These are phyloP conservation scores for Vitis hybrid DNA, from an alignment of 177 flowering plant genomes.

Conservation along the genomic window DNA sequence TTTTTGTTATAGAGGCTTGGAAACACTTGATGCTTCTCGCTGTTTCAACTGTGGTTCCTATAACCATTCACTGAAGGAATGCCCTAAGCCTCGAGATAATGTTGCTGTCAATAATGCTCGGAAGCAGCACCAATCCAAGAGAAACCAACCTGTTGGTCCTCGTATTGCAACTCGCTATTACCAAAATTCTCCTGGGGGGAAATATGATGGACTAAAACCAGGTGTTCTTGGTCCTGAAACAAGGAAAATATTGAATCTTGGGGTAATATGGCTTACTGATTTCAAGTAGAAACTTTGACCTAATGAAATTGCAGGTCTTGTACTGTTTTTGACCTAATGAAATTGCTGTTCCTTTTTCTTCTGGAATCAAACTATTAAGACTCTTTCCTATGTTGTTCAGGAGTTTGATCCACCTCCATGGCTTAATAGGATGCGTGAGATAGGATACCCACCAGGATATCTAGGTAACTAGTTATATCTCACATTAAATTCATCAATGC, in stretches of 20 bases:
- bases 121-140: slow-evolving; percentile 58
- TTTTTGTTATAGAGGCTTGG: slow-evolving; percentile 45
- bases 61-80: slow-evolving; percentile 83
- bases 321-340: too few species aligned
- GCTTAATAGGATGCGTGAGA: slow-evolving; percentile 91
- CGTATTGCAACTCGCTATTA: slow-evolving; percentile 73
- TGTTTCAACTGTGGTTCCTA: slow-evolving; percentile 97
- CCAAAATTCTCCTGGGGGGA: slow-evolving; percentile 79
- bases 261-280: slow-evolving; percentile 51
- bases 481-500: background rate
- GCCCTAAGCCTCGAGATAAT: slow-evolving; percentile 87
- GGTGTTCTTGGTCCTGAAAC: slow-evolving; percentile 82
- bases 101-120: slow-evolving; percentile 87
- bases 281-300: background rate
- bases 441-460: slow-evolving; percentile 98
- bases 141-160: slow-evolving; percentile 45
- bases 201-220: slow-evolving; percentile 84
- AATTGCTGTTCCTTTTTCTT: too few species aligned
- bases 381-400: slow-evolving; percentile 34
- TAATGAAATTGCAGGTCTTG: too few species aligned
- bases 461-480: slow-evolving; percentile 45
- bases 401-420: slow-evolving; percentile 99
- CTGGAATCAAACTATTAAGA: background rate
- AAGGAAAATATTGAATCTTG: slow-evolving; percentile 68
- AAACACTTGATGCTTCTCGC: slow-evolving; percentile 61